Evolutionary conservation across 2,329 filamentous ascomycete genomes (phyloP).

Genomic region (Ophiosphaerella narmari): DNA sequence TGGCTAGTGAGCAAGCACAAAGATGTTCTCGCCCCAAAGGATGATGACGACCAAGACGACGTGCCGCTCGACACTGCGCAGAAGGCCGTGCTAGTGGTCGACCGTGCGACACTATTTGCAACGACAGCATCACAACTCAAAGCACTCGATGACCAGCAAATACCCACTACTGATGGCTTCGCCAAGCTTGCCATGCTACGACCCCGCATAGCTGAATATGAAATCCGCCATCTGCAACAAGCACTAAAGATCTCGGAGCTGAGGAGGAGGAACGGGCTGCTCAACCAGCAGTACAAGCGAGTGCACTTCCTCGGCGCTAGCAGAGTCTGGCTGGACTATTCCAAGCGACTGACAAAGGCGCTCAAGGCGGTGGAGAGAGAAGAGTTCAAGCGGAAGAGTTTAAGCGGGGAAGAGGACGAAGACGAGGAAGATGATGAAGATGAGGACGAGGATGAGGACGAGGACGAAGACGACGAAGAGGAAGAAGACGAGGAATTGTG

Average conservation of each 20-base stretch:
- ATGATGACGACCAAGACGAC: slow-evolving; percentile 15
- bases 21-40: slow-evolving; percentile 40
- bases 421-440: slow-evolving; percentile 35
- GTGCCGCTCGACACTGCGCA: slow-evolving; percentile 27
- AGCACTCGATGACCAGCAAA: slow-evolving; percentile 49
- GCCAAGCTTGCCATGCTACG: slow-evolving; percentile 62
- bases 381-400: slow-evolving; percentile 59
- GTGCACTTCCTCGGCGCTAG: slow-evolving; percentile 70
- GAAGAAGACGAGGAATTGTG: slow-evolving; percentile 12
- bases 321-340: slow-evolving; percentile 71
- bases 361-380: slow-evolving; percentile 69
- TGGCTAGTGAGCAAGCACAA: slow-evolving; percentile 47
- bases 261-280: slow-evolving; percentile 64
- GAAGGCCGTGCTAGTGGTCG: slow-evolving; percentile 48
- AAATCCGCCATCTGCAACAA: slow-evolving; percentile 66
- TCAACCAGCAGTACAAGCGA: slow-evolving; percentile 70
- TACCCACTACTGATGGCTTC: slow-evolving; percentile 50
- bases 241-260: slow-evolving; percentile 65
- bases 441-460: neutral
- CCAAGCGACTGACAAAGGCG: slow-evolving; percentile 67
- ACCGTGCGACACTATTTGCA: slow-evolving; percentile 50
- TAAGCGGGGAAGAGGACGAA: slow-evolving; percentile 51
- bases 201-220: slow-evolving; percentile 66
- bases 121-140: slow-evolving; percentile 50
- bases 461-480: slow-evolving; percentile 53